phyloP scores from a whole-genome alignment of 345 rosid genomes.

The Syzygium grande region DNA sequence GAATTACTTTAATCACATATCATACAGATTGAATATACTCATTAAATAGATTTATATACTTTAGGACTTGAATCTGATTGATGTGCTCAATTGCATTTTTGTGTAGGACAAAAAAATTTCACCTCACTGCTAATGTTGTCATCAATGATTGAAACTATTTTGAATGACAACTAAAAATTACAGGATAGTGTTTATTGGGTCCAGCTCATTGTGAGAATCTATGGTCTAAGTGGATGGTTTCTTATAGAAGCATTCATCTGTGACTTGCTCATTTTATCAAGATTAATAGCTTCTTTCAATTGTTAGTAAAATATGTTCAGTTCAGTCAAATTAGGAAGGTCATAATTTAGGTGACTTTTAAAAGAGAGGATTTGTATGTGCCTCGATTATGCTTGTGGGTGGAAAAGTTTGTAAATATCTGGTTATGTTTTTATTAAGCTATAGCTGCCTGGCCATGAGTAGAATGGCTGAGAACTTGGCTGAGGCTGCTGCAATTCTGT shows the following conservation, averaged over 20 bases:
- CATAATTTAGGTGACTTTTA: not conserved
- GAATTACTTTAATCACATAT: not conserved
- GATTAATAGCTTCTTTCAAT: not conserved
- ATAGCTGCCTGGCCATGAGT: not conserved
- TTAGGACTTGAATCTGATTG: not conserved
- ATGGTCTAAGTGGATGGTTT: not conserved
- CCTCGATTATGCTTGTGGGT: not conserved
- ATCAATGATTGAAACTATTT: not conserved
- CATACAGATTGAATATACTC: not conserved
- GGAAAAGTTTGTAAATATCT: not conserved
- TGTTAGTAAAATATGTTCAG: not conserved
- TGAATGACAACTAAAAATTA: fast-evolving
- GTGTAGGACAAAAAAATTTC: not conserved
- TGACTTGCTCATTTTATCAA: not conserved
- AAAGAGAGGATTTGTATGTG: not conserved
- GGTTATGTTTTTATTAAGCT: not conserved
- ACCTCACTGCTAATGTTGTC: fast-evolving
- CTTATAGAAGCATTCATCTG: not conserved
- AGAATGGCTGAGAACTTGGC: not conserved
- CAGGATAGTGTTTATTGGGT: not conserved
- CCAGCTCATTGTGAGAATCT: not conserved
- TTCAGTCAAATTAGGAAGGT: not conserved
- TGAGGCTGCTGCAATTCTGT: not conserved
- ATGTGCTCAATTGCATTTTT: not conserved
- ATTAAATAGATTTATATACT: not conserved